Conservation (phyloP, 129 eudicot species). For the Scalesia atractyloides region DNA sequence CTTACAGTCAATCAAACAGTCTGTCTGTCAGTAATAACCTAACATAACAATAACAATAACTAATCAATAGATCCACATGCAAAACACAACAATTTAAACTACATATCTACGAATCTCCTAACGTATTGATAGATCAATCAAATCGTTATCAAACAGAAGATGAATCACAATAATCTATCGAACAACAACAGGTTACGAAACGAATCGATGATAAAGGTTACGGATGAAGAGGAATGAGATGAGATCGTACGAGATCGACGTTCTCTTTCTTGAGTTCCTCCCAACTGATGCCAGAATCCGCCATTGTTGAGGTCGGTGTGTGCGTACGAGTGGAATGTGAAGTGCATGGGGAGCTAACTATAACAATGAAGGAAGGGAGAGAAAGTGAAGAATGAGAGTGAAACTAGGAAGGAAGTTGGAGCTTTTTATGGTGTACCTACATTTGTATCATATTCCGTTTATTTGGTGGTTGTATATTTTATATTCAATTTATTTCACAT, state of each 20-base stretch:
- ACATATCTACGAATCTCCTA: not conserved
- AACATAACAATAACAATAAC: too few relatives aligned
- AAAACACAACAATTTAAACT: not conserved
- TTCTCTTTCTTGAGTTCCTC: slow-evolving; percentile 63
- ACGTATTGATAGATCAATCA: too few relatives aligned
- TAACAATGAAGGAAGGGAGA: slow-evolving; percentile 25
- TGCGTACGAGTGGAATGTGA: slow-evolving; percentile 7
- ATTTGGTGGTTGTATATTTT: not conserved
- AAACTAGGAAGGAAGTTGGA: slow-evolving; percentile 47
- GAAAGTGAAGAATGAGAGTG: slow-evolving; percentile 42
- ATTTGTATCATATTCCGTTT: slow-evolving; percentile 25
- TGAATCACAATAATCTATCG: too few relatives aligned
- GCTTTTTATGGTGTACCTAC: slow-evolving; percentile 37
- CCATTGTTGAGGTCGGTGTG: slow-evolving; percentile 26
- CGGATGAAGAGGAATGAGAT: not conserved
- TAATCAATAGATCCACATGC: not conserved
- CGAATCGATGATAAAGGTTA: not conserved
- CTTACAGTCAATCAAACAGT: too few relatives aligned
- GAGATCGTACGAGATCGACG: slow-evolving; percentile 59
- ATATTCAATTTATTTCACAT: too few relatives aligned
- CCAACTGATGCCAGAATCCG: slow-evolving; percentile 31
- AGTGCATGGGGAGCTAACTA: slow-evolving; percentile 2
- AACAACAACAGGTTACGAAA: not conserved
- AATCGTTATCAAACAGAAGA: too few relatives aligned
- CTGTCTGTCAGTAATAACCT: too few relatives aligned